Conservation (phyloP, 202 grass and related monocot species). For the Eragrostis tef region DNA sequence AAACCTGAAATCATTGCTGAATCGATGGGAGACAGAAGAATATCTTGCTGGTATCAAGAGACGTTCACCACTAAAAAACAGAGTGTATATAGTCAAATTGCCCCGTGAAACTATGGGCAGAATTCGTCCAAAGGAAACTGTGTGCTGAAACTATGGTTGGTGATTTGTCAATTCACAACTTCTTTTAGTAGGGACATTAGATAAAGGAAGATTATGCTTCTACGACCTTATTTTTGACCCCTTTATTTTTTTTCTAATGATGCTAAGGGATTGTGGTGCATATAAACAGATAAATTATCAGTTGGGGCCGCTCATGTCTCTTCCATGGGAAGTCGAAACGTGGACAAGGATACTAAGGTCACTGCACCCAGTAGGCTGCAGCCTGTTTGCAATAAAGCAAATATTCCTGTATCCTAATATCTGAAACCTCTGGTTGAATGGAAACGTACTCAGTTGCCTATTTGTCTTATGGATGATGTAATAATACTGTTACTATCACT, state of each 20-base stretch:
- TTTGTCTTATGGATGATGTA: no score
- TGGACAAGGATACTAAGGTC: no score
- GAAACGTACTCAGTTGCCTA: no score
- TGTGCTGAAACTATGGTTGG: constrained; percentile 22
- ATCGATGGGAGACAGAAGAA: background rate
- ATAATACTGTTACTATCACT: no score
- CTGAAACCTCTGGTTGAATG: no score
- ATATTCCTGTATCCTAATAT: no score
- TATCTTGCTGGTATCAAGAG: background rate
- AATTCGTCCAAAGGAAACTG: constrained; percentile 9
- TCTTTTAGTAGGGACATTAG: background rate
- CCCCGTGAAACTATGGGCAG: background rate
- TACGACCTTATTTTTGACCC: background rate
- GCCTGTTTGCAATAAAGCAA: no score
- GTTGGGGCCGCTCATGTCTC: background rate
- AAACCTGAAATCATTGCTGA: background rate
- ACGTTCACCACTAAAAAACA: background rate
- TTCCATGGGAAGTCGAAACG: background rate
- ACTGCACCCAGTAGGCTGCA: no score
- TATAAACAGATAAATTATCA: background rate
- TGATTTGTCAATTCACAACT: constrained; percentile 19
- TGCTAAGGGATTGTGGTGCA: background rate
- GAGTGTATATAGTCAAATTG: constrained; percentile 4
- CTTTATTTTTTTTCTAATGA: background rate
- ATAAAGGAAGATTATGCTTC: background rate